Evolutionary conservation across 164 flowering plant genomes (phyloP), one percentile per base, ranked within the genome.

Genomic region (Nelumbo lutea): DNA sequence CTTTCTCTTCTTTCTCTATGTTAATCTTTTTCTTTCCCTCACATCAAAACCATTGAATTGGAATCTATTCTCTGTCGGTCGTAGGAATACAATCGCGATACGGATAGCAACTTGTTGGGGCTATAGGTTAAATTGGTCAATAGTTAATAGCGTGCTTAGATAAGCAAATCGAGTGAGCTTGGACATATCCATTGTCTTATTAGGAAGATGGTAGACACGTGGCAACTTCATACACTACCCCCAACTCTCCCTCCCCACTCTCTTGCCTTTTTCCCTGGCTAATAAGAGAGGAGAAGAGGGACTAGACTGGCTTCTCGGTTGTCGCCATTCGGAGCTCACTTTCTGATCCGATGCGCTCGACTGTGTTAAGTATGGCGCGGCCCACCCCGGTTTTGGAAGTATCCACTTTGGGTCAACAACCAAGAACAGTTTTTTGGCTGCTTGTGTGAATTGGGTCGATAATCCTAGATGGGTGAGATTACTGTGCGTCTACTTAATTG

Each of bases 371-470:
- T 15, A 62, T 51, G 48, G 72, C 45, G 76, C 2, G 77, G 70
- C 65, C 79, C 80, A 72, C 77, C 41, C 0, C 1, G 73, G 56
- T 55, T 77, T 82, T 82, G 83, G 61, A 71, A 10, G 62, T n/a
- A 66, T 59, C 53, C 68, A 79, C 63, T 64, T 77, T 78, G 69
- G 83, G 86, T 83, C 86, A 83, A 80, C 83, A 83, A 77, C 79
- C 64, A 61, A 67, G 85, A 78, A 75, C 72, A 73, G 59, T 68
- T 59, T 70, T 71, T 80, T 78, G 83, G 72, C 80, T 72, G 60
- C 40, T 80, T 71, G 48, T 74, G 69, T 47, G 42, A 64, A 59
- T 75, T 74, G 68, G 74, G 76, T 77, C 77, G 75, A 73, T 70
- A 61, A 9, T 6, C 41, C 8, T 41, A 8, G 1, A 59, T 7